phyloP scores from a whole-genome alignment of 164 flowering plant genomes.

The Piper betle region DNA sequence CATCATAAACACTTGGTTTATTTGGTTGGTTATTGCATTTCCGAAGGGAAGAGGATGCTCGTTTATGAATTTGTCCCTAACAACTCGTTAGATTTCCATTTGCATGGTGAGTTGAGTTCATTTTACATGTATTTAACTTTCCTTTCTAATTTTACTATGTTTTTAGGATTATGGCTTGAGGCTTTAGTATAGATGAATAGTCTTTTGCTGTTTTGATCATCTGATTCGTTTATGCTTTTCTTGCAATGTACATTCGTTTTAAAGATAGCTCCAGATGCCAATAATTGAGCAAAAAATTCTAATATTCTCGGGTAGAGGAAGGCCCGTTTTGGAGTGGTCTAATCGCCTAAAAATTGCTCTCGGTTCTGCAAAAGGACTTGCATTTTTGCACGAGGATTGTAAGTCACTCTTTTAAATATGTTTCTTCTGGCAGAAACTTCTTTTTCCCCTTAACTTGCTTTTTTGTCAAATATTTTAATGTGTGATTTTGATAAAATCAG shows the following conservation, averaged over 20 bases:
- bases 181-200: neutral
- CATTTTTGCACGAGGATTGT: constrained; percentile 96
- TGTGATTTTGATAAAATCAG: neutral
- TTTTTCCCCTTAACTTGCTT: neutral
- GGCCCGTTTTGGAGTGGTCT: constrained; percentile 84
- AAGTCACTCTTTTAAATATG: constrained; percentile 14
- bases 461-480: neutral
- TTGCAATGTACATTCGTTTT: neutral
- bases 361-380: constrained; percentile 94
- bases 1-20: constrained; percentile 96
- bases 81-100: constrained; percentile 82
- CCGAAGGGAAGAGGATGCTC: constrained; percentile 71
- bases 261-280: neutral
- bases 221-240: neutral
- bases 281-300: neutral
- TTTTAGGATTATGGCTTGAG: too few species aligned
- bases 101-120: constrained; percentile 48
- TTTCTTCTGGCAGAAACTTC: neutral
- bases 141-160: too few species aligned
- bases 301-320: constrained; percentile 55
- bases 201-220: neutral
- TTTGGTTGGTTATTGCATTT: constrained; percentile 80
- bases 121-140: neutral
- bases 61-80: constrained; percentile 96
- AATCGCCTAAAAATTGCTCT: constrained; percentile 74